Conservation (phyloP, 1,139 yeast species). For the Citeromyces hawaiiensis region DNA sequence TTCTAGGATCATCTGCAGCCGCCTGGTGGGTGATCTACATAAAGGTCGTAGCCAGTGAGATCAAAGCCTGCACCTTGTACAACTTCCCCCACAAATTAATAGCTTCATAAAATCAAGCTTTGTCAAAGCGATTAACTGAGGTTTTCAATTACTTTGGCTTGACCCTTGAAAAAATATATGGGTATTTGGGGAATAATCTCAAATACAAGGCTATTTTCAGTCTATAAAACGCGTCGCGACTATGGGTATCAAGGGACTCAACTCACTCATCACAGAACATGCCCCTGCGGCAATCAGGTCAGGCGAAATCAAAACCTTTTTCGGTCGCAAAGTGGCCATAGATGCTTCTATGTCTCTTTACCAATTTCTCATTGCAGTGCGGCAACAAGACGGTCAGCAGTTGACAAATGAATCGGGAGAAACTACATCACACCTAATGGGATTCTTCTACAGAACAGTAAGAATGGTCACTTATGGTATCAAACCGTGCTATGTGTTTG, state of each 20-base stretch:
- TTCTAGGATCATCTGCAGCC: too few relatives aligned
- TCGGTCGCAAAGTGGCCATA: slow-evolving; percentile 92
- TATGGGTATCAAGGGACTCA: slow-evolving; percentile 70
- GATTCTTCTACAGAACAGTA: slow-evolving; percentile 86
- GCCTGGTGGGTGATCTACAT: too few relatives aligned
- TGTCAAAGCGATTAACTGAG: too few relatives aligned
- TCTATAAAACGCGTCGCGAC: slow-evolving; percentile 2
- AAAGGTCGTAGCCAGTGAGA: too few relatives aligned
- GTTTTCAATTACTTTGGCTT: too few relatives aligned
- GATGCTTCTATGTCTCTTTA: slow-evolving; percentile 81
- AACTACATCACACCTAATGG: slow-evolving; percentile 91
- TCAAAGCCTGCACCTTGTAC: too few relatives aligned
- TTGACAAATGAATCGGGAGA: slow-evolving; percentile 81
- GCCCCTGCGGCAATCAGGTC: slow-evolving; percentile 75
- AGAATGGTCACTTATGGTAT: slow-evolving; percentile 83
- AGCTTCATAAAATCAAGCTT: too few relatives aligned
- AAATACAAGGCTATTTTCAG: slow-evolving; percentile 1
- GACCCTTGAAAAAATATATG: too few relatives aligned
- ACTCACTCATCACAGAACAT: slow-evolving; percentile 72
- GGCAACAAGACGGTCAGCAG: slow-evolving; percentile 96
- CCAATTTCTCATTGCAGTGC: slow-evolving; percentile 88
- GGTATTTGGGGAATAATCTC: not conserved
- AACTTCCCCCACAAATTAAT: too few relatives aligned
- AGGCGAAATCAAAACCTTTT: slow-evolving; percentile 71
- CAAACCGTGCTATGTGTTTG: slow-evolving; percentile 93